Evolutionary conservation across 805 yeast species (phyloP), one percentile per base, ranked within the genome.

Genomic region (Yarrowia hollandica): DNA sequence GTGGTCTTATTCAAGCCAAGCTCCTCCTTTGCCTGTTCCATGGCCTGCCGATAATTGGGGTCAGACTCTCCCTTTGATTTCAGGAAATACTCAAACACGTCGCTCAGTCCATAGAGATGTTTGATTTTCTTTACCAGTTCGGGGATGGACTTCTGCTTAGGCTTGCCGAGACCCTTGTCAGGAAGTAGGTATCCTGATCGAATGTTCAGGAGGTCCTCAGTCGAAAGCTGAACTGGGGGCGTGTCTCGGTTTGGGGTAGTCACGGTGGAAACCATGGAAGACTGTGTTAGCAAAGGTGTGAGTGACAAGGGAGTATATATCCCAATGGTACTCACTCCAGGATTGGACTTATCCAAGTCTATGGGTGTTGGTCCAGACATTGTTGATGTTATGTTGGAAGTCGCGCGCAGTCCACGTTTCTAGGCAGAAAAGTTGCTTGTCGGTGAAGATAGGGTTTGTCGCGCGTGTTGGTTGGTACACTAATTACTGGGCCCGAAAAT

Each of bases 31-130:
- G 66, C 35, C 61, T 64, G 46, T 22, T 59, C 63, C 54, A 65
- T 61, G 12, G 63, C 65, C 31, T 23, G 16, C 18, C 23, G 23
- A 44, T 52, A 81, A 16, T 79, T 77, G 22, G 85, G 83, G 67
- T 90, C 96, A 65, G 84, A 83, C 57, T 88, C 80, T 10, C 96
- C 90, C 63, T 85, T 81, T 44, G 86, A 74, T 65, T 90, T 89
- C 59, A 91, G 88, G 70, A 91, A 91, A 67, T 88, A 88, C 26
- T 95, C 83, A 69, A 91, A 91, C 57, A 92, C 74, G 63, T 88
- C 95, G 0, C 96, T 89, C 26, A 91, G 75, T 0, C 90, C 85
- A 42, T 91, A 74, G 18, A 91, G 74, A 69, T 91, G 88, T 67
- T 83, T 83, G 77, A 88, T 89, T 60, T 97, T 76, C 61, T 79